Percentiles rank a stretch among this genome's conserved stretches.
phyloP scores from a whole-genome alignment of 768 basidiomycete species.

The Russula griseocarnosa region DNA sequence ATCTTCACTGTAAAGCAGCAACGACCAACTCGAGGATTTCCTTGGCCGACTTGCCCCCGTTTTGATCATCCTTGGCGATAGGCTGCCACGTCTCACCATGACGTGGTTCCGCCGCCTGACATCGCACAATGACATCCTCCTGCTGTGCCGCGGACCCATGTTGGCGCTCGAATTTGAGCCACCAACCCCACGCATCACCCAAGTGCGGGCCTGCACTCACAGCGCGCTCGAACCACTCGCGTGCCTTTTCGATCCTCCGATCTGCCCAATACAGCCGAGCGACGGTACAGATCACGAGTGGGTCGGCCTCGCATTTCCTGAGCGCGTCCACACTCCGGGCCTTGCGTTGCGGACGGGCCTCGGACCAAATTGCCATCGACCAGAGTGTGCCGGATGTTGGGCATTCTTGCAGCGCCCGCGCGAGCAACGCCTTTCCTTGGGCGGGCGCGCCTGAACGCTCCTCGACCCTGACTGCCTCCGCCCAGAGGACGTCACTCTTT shows the following conservation, averaged over 20 bases:
- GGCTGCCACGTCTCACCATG: conserved; percentile 83
- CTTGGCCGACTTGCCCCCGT: conserved; percentile 58
- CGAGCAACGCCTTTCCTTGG: conserved; percentile 85
- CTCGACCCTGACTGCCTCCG: conserved; percentile 86
- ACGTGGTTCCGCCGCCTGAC: conserved; percentile 76
- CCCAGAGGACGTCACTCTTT: conserved; percentile 82
- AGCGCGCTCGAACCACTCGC: conserved; percentile 88
- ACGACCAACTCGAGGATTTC: conserved; percentile 72
- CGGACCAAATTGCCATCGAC: conserved; percentile 90
- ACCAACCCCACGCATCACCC: conserved; percentile 96
- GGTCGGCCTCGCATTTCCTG: conserved; percentile 85
- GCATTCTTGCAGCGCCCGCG: conserved; percentile 81
- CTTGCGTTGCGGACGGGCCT: conserved; percentile 85
- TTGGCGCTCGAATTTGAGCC: conserved; percentile 92
- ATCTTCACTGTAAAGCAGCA: conserved; percentile 39
- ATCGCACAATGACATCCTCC: conserved; percentile 64
- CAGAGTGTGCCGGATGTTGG: conserved; percentile 85
- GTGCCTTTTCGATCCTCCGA: conserved; percentile 90
- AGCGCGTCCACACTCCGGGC: conserved; percentile 87
- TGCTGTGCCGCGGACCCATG: conserved; percentile 78
- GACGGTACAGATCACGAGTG: conserved; percentile 84
- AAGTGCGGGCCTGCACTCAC: conserved; percentile 62
- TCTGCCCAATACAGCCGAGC: conserved; percentile 93
- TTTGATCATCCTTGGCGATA: conserved; percentile 74
- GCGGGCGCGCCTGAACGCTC: conserved; percentile 77